Evolutionary conservation across 2,329 filamentous ascomycete genomes (phyloP).

Genomic region (Aspergillus fructus): DNA sequence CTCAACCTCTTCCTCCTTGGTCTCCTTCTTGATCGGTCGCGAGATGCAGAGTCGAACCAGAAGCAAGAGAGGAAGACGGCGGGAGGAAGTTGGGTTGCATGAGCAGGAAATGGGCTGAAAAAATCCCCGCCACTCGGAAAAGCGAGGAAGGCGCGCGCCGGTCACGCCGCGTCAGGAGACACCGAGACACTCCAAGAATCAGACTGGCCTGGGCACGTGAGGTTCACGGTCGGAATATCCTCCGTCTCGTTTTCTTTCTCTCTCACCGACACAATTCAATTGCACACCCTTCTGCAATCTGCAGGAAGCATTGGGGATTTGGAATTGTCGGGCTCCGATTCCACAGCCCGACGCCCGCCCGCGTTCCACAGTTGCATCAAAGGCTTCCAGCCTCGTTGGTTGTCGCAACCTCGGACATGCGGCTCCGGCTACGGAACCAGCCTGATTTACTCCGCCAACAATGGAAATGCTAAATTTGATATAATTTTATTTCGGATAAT

Average conservation of each 20-base stretch:
- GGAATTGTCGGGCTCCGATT: background rate
- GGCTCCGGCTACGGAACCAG: background rate
- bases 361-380: background rate
- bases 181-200: too few species aligned
- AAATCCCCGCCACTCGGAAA: conserved; percentile 9
- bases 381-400: background rate
- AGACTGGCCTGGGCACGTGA: background rate
- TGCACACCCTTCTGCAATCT: background rate
- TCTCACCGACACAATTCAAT: background rate
- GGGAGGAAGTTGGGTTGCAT: conserved; percentile 4
- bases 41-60: background rate
- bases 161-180: conserved; percentile 1
- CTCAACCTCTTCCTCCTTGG: conserved; percentile 2
- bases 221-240: background rate
- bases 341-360: too few species aligned
- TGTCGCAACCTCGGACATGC: background rate
- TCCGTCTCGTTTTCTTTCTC: background rate
- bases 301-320: background rate
- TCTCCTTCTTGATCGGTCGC: conserved; percentile 2
- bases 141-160: background rate
- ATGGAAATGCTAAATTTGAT: too few species aligned
- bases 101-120: conserved; percentile 7
- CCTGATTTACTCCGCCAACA: background rate
- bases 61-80: conserved; percentile 6
- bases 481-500: too few species aligned